Evolutionary conservation across 2,329 filamentous ascomycete species (phyloP), one percentile per base, ranked within the genome.

Genomic region (Celoporthe dispersa): DNA sequence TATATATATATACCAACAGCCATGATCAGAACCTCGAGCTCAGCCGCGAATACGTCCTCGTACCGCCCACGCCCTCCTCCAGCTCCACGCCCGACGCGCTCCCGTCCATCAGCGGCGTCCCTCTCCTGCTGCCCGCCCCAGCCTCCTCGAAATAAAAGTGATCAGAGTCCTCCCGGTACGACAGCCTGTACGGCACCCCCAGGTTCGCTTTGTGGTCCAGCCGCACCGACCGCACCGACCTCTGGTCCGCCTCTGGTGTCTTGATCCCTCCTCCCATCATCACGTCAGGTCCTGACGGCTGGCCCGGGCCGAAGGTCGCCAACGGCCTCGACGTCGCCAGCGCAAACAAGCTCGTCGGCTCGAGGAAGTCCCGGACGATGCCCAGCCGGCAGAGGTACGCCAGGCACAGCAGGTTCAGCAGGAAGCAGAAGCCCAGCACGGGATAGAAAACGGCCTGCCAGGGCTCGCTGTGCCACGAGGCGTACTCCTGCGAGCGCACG

Each of bases 351-450:
- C 94, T 94, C 67, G 91, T 88, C 0, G 92, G 91, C 75, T 95
- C 92, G 0, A 90, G 92, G 76, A 92, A 94, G 80, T 95, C 93
- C 0, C 91, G 94, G 9, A 95, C 87, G 31, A 93, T 85, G 0
- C 88, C 87, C 0, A 82, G 81, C 7, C 81, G 77, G 73, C 85
- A 82, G 62, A 87, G 76, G 79, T 93, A 94, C 2, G 81, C 75
- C 0, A 93, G 80, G 69, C 91, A 92, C 53, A 90, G 81, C 35
- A 90, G 70, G 76, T 92, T 94, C 74, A 92, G 87, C 33, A 87
- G 72, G 75, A 94, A 92, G 1, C 92, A 89, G 19, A 89, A 79
- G 1, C 85, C 75, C 0, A 95, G 85, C 0, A 94, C 84, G 1
- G 89, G 69, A 75, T 92, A 90, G 79, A 94, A 95, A 0, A 88